Evolutionary conservation across 176 grass and related monocot species (phyloP).

Genomic region (Ampelocalamus luodianensis): DNA sequence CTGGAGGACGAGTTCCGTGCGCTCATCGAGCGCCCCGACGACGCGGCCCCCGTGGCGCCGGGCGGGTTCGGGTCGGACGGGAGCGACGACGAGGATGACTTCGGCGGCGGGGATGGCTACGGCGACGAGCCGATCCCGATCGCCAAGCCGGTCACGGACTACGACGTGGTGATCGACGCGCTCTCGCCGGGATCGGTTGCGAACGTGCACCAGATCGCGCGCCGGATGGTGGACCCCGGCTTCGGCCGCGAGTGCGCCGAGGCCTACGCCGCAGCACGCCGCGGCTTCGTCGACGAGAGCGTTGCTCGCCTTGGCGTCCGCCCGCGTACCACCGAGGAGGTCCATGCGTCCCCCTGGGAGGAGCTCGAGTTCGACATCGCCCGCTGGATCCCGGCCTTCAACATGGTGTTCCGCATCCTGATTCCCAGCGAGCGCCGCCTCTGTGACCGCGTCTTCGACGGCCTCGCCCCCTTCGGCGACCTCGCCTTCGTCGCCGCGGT

Average conservation of each 20-base stretch:
- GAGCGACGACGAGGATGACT: constrained; percentile 55
- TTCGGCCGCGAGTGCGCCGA: constrained; percentile 91
- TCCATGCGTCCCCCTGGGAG: constrained; percentile 68
- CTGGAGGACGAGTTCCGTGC: constrained; percentile 89
- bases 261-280: constrained; percentile 74
- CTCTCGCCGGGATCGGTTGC: constrained; percentile 80
- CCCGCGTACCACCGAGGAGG: constrained; percentile 66
- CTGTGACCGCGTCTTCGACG: constrained; percentile 86
- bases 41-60: constrained; percentile 55
- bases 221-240: constrained; percentile 80
- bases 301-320: constrained; percentile 83
- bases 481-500: constrained; percentile 82
- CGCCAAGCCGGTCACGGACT: constrained; percentile 78
- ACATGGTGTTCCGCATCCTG: constrained; percentile 95
- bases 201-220: constrained; percentile 86
- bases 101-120: constrained; percentile 59
- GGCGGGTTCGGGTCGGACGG: constrained; percentile 68
- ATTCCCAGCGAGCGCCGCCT: constrained; percentile 94
- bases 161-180: constrained; percentile 85
- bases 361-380: constrained; percentile 91
- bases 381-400: constrained; percentile 82
- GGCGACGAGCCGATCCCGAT: constrained; percentile 77
- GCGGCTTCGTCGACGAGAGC: constrained; percentile 88
- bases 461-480: constrained; percentile 71
- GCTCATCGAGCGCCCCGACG: constrained; percentile 86